Conservation (phyloP, 805 yeast genomes). For the Starmerella powellii region DNA sequence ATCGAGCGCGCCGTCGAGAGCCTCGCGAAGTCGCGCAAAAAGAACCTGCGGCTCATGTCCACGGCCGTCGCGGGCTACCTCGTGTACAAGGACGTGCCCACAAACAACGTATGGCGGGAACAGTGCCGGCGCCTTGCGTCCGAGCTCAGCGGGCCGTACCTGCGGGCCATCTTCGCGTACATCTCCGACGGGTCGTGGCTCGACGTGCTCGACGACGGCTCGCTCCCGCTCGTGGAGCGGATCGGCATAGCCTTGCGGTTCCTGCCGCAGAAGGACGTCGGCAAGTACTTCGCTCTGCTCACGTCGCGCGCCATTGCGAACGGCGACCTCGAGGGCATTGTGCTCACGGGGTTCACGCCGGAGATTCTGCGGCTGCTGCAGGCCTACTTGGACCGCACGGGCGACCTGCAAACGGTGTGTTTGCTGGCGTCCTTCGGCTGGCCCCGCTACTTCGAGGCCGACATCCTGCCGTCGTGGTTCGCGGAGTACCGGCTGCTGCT, state of each 20-base stretch:
- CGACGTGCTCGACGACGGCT: constrained; percentile 83
- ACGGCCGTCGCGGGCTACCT: constrained; percentile 88
- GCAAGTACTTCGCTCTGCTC: constrained; percentile 55
- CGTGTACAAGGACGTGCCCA: constrained; percentile 43
- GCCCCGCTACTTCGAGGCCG: constrained; percentile 69
- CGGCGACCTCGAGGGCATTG: constrained; percentile 86
- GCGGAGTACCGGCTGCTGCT: constrained; percentile 52
- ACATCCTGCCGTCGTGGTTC: constrained; percentile 67
- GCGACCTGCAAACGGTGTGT: constrained; percentile 88
- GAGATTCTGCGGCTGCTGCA: constrained; percentile 70
- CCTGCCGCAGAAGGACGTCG: constrained; percentile 61
- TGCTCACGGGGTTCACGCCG: constrained; percentile 85
- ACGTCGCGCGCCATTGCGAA: constrained; percentile 56
- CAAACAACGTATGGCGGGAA: constrained; percentile 79
- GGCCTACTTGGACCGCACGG: constrained; percentile 73
- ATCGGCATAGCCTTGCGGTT: constrained; percentile 84
- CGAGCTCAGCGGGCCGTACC: constrained; percentile 80
- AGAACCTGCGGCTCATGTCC: constrained; percentile 64
- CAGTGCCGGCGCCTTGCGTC: constrained; percentile 80
- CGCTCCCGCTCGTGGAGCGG: constrained; percentile 77
- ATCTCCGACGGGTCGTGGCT: constrained; percentile 93
- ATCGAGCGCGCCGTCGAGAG: constrained; percentile 68
- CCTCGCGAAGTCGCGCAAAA: constrained; percentile 61
- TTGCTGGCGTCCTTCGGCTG: constrained; percentile 67
- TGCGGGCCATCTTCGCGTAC: constrained; percentile 84